Evolutionary conservation across 208 protist species (phyloP).

Genomic region (Naegleria fowleri): DNA sequence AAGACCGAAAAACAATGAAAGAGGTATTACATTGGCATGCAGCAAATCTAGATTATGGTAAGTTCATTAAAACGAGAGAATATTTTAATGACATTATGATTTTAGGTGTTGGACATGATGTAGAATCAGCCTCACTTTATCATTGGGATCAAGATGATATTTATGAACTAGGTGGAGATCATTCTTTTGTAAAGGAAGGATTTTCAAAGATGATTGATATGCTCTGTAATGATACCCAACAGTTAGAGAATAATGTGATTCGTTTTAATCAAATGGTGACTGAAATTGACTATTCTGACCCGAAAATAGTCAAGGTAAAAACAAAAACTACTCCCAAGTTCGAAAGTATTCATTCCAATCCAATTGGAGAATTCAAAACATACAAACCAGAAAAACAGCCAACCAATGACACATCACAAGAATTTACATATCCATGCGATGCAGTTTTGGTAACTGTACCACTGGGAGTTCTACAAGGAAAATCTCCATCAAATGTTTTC

Average conservation of each 20-base stretch:
- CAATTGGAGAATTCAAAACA: not conserved
- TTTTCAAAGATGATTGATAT: not conserved
- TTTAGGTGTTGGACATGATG: not conserved
- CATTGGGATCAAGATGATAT: conserved; percentile 24
- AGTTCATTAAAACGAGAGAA: too few relatives aligned
- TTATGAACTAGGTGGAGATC: conserved; percentile 14
- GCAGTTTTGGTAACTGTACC: conserved; percentile 5
- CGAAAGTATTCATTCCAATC: not conserved
- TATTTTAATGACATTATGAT: too few relatives aligned
- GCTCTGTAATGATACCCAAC: not conserved
- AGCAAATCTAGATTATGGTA: conserved; percentile 24
- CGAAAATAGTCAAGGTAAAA: not conserved
- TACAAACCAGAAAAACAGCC: not conserved
- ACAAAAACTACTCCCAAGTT: not conserved
- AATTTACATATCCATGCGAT: not conserved
- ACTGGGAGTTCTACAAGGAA: not conserved
- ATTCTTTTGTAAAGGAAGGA: conserved; percentile 12
- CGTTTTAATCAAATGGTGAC: not conserved
- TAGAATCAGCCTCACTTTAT: not conserved
- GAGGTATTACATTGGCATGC: not conserved
- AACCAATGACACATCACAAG: not conserved
- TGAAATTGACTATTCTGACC: not conserved
- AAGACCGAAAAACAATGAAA: not conserved
- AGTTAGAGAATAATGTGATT: not conserved
- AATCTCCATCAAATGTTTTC: not conserved